A percentile compares a stretch with the other conserved stretches of the same genome.
Evolutionary conservation across 495 filamentous ascomycete species (phyloP).

Genomic region (Podospora pseudocomata): DNA sequence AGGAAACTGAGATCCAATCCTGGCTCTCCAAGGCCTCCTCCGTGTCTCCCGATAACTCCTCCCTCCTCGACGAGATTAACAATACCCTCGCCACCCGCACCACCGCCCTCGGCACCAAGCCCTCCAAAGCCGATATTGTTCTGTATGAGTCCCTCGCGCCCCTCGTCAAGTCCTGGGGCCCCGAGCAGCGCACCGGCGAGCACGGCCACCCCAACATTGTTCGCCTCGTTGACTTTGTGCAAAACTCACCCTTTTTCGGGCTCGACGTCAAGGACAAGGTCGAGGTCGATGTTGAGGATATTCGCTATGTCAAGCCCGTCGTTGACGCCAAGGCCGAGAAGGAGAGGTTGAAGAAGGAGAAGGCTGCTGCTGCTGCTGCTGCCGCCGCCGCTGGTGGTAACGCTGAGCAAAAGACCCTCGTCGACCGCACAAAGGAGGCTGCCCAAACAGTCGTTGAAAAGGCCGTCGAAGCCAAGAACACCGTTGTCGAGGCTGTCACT

Average conservation of each 20-base stretch:
- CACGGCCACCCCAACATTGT: constrained; percentile 88
- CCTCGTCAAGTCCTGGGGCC: constrained; percentile 70
- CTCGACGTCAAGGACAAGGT: constrained; percentile 77
- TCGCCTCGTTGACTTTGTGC: constrained; percentile 88
- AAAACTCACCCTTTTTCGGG: constrained; percentile 77
- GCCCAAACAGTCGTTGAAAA: constrained; percentile 49
- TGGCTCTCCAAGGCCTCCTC: constrained; percentile 75
- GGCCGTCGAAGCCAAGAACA: constrained; percentile 37
- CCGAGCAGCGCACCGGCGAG: constrained; percentile 88
- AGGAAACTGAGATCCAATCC: constrained; percentile 81
- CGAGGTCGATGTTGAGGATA: constrained; percentile 69
- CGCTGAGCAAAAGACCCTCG: constrained; percentile 38
- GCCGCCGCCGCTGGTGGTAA: constrained; percentile 22
- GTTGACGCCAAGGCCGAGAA: constrained; percentile 85
- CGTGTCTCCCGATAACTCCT: constrained; percentile 57
- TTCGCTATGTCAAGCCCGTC: constrained; percentile 76
- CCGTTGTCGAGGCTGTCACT: constrained; percentile 29
- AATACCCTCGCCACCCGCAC: constrained; percentile 81
- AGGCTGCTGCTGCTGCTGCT: constrained; percentile 58
- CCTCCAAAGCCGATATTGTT: constrained; percentile 83
- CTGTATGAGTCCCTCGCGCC: constrained; percentile 80
- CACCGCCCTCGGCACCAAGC: constrained; percentile 85
- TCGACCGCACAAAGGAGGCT: constrained; percentile 51
- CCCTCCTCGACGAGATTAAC: constrained; percentile 73
- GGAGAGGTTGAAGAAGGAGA: constrained; percentile 82